A percentile compares a stretch with the other conserved stretches of the same genome.
Conservation (phyloP, 2,329 filamentous ascomycete genomes). For the Cladosporium halotolerans region DNA sequence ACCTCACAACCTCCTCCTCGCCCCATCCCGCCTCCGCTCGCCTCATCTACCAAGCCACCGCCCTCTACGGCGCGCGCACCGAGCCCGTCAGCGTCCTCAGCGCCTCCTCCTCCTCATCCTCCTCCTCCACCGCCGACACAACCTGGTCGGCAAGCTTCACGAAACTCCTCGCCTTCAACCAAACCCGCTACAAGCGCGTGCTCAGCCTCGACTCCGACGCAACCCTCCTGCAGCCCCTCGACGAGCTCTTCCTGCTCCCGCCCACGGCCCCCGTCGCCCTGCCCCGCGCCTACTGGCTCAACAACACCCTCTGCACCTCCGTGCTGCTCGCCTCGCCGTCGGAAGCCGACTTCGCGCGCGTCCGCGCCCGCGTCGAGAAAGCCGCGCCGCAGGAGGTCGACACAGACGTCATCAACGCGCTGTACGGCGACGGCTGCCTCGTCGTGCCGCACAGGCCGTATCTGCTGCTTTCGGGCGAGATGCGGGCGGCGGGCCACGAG, state of each 20-base stretch:
- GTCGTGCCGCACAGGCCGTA: slow-evolving; percentile 61
- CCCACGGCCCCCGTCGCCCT: slow-evolving; percentile 49
- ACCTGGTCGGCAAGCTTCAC: slow-evolving; percentile 61
- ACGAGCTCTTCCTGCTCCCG: slow-evolving; percentile 65
- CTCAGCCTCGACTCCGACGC: slow-evolving; percentile 59
- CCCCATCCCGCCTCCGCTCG: neutral
- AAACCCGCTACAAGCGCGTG: slow-evolving; percentile 55
- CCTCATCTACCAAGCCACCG: slow-evolving; percentile 33
- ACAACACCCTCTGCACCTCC: slow-evolving; percentile 31
- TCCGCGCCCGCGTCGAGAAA: slow-evolving; percentile 10
- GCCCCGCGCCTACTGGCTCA: slow-evolving; percentile 66
- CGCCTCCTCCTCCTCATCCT: slow-evolving; percentile 11
- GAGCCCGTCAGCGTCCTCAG: slow-evolving; percentile 29
- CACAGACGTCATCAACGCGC: slow-evolving; percentile 50
- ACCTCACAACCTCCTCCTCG: neutral
- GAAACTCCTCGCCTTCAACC: slow-evolving; percentile 64
- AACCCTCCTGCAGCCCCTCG: slow-evolving; percentile 56
- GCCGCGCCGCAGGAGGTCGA: slow-evolving; percentile 30
- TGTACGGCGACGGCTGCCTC: slow-evolving; percentile 55
- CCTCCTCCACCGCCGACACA: slow-evolving; percentile 10
- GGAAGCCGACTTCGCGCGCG: slow-evolving; percentile 7
- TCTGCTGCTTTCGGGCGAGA: slow-evolving; percentile 57
- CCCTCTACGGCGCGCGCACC: neutral
- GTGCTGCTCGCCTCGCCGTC: slow-evolving; percentile 19
- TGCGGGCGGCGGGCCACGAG: slow-evolving; percentile 48